A percentile compares a stretch with the other conserved stretches of the same genome.
Conservation (phyloP, 1,139 yeast genomes). For the Arxiozyma slooffiae region DNA sequence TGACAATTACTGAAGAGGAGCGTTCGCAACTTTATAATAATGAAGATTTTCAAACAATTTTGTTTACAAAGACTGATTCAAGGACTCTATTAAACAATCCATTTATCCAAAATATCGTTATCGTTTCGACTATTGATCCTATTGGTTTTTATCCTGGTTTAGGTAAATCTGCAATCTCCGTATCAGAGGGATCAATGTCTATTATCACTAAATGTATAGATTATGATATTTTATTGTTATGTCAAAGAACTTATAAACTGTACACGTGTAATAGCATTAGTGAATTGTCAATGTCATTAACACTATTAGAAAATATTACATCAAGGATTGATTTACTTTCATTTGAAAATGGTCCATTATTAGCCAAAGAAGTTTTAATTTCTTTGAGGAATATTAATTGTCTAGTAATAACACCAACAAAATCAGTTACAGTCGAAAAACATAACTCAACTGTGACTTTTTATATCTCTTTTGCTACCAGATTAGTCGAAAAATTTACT, state of each 20-base stretch:
- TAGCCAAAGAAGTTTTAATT: conserved; percentile 36
- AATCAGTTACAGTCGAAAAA: conserved; percentile 14
- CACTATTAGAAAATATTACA: conserved; percentile 38
- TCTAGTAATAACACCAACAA: conserved; percentile 31
- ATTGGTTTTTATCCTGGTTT: conserved; percentile 28
- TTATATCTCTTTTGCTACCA: conserved; percentile 24
- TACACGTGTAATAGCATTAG: conserved; percentile 31
- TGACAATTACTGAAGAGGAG: conserved; percentile 25
- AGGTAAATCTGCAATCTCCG: conserved; percentile 24
- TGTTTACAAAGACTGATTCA: conserved; percentile 38
- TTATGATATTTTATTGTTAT: conserved; percentile 49
- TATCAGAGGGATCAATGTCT: conserved; percentile 34
- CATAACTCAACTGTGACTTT: conserved; percentile 26
- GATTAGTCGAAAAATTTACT: conserved; percentile 31
- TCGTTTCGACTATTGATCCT: conserved; percentile 33
- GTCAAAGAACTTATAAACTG: conserved; percentile 43
- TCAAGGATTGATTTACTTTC: conserved; percentile 34
- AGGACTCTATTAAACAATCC: conserved; percentile 34
- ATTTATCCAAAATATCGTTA: conserved; percentile 32
- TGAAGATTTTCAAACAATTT: conserved; percentile 31
- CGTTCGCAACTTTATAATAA: conserved; percentile 20
- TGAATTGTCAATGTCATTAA: conserved; percentile 34
- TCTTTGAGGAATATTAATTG: conserved; percentile 39
- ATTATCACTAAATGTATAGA: conserved; percentile 40
- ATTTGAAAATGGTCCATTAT: conserved; percentile 33